Evolutionary conservation across 768 basidiomycete species (phyloP).

Genomic region (Postia placenta): DNA sequence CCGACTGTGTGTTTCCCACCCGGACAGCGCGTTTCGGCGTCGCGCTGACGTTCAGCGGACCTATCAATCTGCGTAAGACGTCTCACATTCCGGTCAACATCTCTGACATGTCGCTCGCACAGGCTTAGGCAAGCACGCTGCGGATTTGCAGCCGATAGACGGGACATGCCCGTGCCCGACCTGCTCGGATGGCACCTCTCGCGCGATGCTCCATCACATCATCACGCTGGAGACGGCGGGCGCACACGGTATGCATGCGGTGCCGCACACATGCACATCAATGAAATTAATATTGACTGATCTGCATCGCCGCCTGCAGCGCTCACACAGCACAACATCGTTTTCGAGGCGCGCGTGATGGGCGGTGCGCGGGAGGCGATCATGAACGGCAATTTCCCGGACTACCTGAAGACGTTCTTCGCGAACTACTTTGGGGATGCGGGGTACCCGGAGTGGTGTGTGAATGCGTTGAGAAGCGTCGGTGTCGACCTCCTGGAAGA

Average conservation of each 20-base stretch:
- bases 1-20: slow-evolving; percentile 92
- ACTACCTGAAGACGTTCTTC: slow-evolving; percentile 74
- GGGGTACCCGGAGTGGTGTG: slow-evolving; percentile 87
- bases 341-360: slow-evolving; percentile 86
- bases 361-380: slow-evolving; percentile 81
- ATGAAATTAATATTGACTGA: too few relatives aligned
- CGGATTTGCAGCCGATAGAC: slow-evolving; percentile 70
- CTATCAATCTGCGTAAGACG: slow-evolving; percentile 70
- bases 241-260: slow-evolving; percentile 61
- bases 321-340: slow-evolving; percentile 76
- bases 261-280: too few relatives aligned
- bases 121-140: slow-evolving; percentile 68
- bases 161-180: slow-evolving; percentile 82
- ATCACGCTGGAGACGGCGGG: slow-evolving; percentile 76
- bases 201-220: slow-evolving; percentile 72
- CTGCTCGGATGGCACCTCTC: slow-evolving; percentile 57
- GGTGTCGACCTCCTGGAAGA: slow-evolving; percentile 76
- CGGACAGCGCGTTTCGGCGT: slow-evolving; percentile 90
- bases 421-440: slow-evolving; percentile 64
- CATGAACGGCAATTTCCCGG: slow-evolving; percentile 68
- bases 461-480: slow-evolving; percentile 77
- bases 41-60: slow-evolving; percentile 76
- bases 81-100: not conserved
- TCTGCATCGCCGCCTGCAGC: slow-evolving; percentile 35
- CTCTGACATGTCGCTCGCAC: not conserved